A percentile compares a stretch with the other conserved stretches of the same genome.
phyloP scores from a whole-genome alignment of 1,284 basidiomycete genomes.

The Austropuccinia psidii region DNA sequence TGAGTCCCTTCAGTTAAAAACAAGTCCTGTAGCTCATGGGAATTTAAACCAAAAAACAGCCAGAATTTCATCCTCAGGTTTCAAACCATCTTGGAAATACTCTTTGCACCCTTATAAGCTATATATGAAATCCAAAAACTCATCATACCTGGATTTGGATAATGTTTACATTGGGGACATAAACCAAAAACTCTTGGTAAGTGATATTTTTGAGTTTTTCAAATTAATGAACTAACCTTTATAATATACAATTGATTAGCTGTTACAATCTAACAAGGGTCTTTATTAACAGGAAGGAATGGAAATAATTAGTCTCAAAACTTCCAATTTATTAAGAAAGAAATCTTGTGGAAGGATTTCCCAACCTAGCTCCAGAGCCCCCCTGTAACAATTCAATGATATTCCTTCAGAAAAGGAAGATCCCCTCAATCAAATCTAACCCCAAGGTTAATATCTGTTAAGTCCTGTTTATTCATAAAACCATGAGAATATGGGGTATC shows the following conservation, averaged over 20 bases:
- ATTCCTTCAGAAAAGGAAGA: not conserved
- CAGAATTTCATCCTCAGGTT: no score
- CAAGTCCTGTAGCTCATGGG: no score
- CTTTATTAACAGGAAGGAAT: slow-evolving; percentile 1
- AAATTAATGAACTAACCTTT: no score
- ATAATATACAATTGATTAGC: slow-evolving; percentile 18
- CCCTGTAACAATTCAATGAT: not conserved
- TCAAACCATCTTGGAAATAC: no score
- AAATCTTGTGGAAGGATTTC: not conserved
- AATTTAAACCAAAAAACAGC: no score
- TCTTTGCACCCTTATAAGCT: no score
- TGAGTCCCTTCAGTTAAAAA: no score
- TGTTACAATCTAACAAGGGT: slow-evolving; percentile 14
- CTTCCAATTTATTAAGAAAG: not conserved
- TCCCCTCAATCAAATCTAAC: not conserved
- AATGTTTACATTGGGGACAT: no score
- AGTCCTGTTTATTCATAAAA: slow-evolving; percentile 14
- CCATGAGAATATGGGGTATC: slow-evolving; percentile 30
- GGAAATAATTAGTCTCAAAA: not conserved
- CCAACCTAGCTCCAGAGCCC: not conserved
- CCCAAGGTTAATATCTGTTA: slow-evolving; percentile 18
- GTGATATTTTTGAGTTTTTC: no score
- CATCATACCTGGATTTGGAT: no score
- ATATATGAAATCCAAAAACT: no score
- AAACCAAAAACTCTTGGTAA: no score